These are phyloP conservation scores for Endothia cerciana DNA, from an alignment of 2,329 filamentous ascomycete species.

Conservation along the genomic window DNA sequence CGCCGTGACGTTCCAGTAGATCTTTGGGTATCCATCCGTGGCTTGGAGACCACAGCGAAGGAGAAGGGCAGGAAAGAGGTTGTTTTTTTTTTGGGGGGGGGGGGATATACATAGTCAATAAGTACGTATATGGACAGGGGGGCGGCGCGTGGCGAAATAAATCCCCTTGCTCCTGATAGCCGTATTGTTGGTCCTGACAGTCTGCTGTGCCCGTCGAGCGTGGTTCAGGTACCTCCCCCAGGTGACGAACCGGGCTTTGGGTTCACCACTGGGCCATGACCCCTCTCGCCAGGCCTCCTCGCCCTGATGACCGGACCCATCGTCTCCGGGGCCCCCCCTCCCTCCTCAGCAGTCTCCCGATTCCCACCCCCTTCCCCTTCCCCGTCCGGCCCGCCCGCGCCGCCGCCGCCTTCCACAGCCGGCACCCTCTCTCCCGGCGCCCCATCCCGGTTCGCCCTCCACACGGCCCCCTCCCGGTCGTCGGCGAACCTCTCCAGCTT, in stretches of 20 bases:
- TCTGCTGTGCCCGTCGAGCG: neutral
- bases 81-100: neutral
- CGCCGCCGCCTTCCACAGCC: neutral
- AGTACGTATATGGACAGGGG: neutral
- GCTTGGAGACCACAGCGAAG: neutral
- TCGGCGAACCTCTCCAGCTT: conserved; percentile 85
- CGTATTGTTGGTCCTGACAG: neutral
- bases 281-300: conserved; percentile 21
- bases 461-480: conserved; percentile 71
- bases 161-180: neutral
- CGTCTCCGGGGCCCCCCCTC: neutral
- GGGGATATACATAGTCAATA: neutral
- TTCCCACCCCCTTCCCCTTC: neutral
- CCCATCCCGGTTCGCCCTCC: conserved; percentile 86
- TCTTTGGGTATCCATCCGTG: neutral
- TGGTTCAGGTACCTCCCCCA: neutral
- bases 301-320: conserved; percentile 24
- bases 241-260: neutral
- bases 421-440: conserved; percentile 54
- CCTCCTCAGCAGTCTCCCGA: neutral
- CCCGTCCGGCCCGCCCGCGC: neutral
- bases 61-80: too few species aligned
- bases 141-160: neutral
- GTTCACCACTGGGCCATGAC: conserved; percentile 27
- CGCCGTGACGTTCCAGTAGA: neutral